Base-by-base conservation (phyloP, 2,329 filamentous ascomycete species). In the Immersiporthe knoxdaviesiana region DNA sequence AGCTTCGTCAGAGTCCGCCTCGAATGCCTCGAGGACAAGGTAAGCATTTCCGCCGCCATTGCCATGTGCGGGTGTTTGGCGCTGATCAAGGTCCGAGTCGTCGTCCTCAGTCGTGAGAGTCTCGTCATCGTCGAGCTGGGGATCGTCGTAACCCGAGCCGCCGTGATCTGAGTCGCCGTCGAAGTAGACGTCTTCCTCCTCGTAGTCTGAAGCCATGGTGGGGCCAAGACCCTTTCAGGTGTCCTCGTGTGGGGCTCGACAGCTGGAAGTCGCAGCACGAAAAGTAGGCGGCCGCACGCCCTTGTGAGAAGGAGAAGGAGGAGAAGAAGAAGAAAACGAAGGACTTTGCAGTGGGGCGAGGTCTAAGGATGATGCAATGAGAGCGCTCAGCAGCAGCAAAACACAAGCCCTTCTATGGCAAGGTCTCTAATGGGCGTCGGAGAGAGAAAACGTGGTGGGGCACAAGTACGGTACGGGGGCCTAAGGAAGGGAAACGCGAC, bases 1-100 rank as follows among this genome's bases (percentile, higher is more conserved):
- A 1, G 54, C 18, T 18, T 6, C 11, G 18, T 67, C 65, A 24
- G 21, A 54, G 5, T 62, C 67, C 4, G 61, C 67, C 16, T 71
- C 70, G 18, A 67, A 71, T 27, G 70, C 70, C 27, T 71, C 70
- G 14, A 69, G 64, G 70, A 65, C 70, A 8, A 71, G 59, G 18
- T 67, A 63, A 10, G 52, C 52, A n/a, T 14, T 35, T 7, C 16
- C 56, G 7, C n/a, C 8, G 7, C n/a, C 8, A 35, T 35, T 18
- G 58, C 41, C 41, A n/a, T 37, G 6, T n/a, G 54, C 32, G 11
- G 18, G 21, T 21, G 54, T 16, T 32, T 50, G 61, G 3, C 27
- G 21, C 30, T 60, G n/a, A 21, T 62, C 59, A 14, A 14, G 16
- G 14, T 37, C 65, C 1, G 65, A 61, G 30, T 24, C 63, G 3